phyloP scores from a whole-genome alignment of 495 filamentous ascomycete genomes.

The Penicillium dipodomyicola region DNA sequence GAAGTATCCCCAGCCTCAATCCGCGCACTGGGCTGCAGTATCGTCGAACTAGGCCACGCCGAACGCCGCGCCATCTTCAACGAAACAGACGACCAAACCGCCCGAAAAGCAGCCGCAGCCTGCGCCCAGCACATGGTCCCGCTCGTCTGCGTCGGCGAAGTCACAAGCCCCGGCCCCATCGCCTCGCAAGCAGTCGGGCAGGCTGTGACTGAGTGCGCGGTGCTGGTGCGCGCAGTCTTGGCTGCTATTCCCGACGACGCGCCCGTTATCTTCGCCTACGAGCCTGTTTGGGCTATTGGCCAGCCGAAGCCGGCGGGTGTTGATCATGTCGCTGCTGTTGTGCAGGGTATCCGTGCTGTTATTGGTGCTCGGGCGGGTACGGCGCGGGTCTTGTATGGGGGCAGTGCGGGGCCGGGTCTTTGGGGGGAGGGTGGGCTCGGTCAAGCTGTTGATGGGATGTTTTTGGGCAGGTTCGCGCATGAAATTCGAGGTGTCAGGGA shows the following conservation, averaged over 20 bases:
- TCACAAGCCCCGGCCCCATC: constrained; percentile 45
- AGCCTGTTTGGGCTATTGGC: constrained; percentile 89
- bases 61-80: constrained; percentile 67
- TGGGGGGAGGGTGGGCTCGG: constrained; percentile 58
- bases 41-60: constrained; percentile 79
- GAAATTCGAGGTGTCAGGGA: constrained; percentile 63
- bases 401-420: constrained; percentile 74
- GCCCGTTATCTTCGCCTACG: constrained; percentile 80
- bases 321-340: constrained; percentile 71
- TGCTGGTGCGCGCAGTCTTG: constrained; percentile 62
- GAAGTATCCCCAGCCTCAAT: constrained; percentile 69
- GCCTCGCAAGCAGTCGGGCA: constrained; percentile 51
- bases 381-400: constrained; percentile 73
- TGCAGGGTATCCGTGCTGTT: constrained; percentile 54
- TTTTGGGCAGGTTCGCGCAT: constrained; percentile 79
- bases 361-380: constrained; percentile 45
- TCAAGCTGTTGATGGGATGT: constrained; percentile 75
- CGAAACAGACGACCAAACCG: constrained; percentile 64
- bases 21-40: constrained; percentile 58
- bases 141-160: constrained; percentile 77
- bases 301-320: constrained; percentile 65
- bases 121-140: constrained; percentile 68
- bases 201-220: constrained; percentile 62
- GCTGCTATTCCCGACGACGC: constrained; percentile 53
- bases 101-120: constrained; percentile 64